phyloP scores from a whole-genome alignment of 305 asterid genomes.

The Fraxinus xanthoxyloides region DNA sequence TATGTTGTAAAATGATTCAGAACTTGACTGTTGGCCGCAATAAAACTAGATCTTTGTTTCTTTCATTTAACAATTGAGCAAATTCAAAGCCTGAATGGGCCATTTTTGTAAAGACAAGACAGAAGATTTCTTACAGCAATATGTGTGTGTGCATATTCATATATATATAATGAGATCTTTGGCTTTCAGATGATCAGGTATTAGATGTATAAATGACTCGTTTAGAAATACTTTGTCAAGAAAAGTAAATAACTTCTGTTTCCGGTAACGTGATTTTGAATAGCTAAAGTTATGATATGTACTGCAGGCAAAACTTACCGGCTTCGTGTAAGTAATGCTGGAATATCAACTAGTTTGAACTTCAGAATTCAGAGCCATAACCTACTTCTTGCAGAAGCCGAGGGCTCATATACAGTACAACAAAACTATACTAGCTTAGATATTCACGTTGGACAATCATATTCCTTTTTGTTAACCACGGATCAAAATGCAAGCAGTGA shows the following conservation, averaged over 20 bases:
- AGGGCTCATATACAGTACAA: constrained; percentile 91
- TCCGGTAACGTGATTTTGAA: background rate
- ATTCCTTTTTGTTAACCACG: constrained; percentile 84
- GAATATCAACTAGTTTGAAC: constrained; percentile 88
- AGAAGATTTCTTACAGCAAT: too few species aligned
- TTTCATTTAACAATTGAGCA: background rate
- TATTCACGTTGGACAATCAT: constrained; percentile 91
- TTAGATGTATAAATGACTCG: background rate
- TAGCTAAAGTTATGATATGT: constrained; percentile 16
- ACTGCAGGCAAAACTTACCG: constrained; percentile 79
- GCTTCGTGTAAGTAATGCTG: constrained; percentile 91
- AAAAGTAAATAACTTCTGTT: background rate
- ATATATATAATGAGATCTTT: too few species aligned
- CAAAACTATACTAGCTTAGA: constrained; percentile 91
- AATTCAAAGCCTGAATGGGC: background rate
- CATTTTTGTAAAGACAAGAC: background rate
- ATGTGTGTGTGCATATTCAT: too few species aligned
- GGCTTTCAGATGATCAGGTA: too few species aligned
- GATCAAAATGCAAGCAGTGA: constrained; percentile 99
- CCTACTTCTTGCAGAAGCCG: constrained; percentile 87
- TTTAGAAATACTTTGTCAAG: background rate
- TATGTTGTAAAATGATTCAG: background rate
- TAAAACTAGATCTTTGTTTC: background rate
- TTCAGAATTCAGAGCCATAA: constrained; percentile 90
- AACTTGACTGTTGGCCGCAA: background rate